phyloP scores from a whole-genome alignment of 108 stramenopile species.

The Nitzschia palea region DNA sequence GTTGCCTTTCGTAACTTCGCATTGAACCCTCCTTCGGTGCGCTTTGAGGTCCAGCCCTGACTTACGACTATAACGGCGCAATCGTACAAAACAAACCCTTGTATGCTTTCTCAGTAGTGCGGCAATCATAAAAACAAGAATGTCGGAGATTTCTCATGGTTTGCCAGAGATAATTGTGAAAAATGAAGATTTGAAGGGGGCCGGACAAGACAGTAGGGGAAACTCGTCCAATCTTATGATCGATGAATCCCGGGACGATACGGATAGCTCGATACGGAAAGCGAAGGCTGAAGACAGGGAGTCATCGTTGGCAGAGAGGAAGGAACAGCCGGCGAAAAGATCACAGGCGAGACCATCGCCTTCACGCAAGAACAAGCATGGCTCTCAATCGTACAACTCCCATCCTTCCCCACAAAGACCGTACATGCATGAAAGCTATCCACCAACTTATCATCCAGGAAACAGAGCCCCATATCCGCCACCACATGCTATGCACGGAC shows the following conservation, averaged over 20 bases:
- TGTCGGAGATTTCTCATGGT: background rate
- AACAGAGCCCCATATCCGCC: constrained; percentile 19
- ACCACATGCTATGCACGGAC: constrained; percentile 25
- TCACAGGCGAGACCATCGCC: constrained; percentile 25
- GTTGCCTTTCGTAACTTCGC: background rate
- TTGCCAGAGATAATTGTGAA: background rate
- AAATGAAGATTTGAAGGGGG: background rate
- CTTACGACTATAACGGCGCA: too few species aligned
- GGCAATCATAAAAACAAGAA: background rate
- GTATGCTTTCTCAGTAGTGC: constrained; percentile 1
- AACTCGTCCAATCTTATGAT: background rate
- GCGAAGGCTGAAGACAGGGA: constrained; percentile 23
- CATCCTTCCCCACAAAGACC: constrained; percentile 24
- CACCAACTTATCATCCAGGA: constrained; percentile 15
- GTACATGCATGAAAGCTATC: constrained; percentile 24
- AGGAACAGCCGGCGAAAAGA: constrained; percentile 11
- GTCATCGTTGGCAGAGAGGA: background rate
- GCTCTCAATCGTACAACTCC: background rate
- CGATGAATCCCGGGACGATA: constrained; percentile 11
- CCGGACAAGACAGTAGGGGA: background rate
- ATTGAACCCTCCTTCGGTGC: constrained; percentile 6
- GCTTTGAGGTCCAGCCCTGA: background rate
- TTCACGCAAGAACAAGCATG: constrained; percentile 4
- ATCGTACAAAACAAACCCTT: constrained; percentile 2
- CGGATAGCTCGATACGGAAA: constrained; percentile 10